Percentiles rank a stretch among this genome's conserved stretches.
Conservation (phyloP, 352 stramenopile genomes). For the Phytophthora niederhauseri region DNA sequence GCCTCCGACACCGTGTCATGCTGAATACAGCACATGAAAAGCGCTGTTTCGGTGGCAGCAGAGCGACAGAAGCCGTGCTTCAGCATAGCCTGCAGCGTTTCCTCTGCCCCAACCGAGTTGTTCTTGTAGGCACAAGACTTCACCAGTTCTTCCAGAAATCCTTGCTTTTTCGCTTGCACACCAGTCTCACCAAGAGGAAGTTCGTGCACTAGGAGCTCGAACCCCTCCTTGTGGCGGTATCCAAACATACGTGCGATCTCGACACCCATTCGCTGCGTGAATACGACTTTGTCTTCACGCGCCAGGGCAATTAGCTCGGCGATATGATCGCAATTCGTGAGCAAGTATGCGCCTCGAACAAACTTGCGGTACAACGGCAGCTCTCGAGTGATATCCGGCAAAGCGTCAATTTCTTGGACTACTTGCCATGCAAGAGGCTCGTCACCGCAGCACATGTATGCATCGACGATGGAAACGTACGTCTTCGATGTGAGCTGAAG, state of each 20-base stretch:
- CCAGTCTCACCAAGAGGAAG: conserved; percentile 31
- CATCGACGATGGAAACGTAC: conserved; percentile 74
- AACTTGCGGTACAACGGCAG: conserved; percentile 74
- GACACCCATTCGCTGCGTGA: conserved; percentile 69
- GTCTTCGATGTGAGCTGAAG: conserved; percentile 67
- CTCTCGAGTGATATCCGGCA: conserved; percentile 48
- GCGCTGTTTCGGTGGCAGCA: conserved; percentile 57
- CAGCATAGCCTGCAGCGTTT: conserved; percentile 53
- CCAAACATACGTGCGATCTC: conserved; percentile 74
- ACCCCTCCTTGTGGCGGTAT: conserved; percentile 51
- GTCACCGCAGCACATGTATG: conserved; percentile 73
- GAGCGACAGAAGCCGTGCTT: conserved; percentile 53
- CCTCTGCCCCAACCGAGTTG: conserved; percentile 55
- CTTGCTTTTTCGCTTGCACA: conserved; percentile 42
- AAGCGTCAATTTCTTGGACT: conserved; percentile 51
- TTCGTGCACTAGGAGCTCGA: conserved; percentile 55
- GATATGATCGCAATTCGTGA: conserved; percentile 69
- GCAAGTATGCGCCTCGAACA: conserved; percentile 65
- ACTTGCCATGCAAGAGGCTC: conserved; percentile 62
- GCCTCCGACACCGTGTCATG: conserved; percentile 42
- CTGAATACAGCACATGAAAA: conserved; percentile 74
- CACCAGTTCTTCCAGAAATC: conserved; percentile 67
- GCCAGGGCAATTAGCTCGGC: conserved; percentile 54
- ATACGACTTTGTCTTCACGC: conserved; percentile 50
- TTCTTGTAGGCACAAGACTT: conserved; percentile 75